Base-by-base conservation (phyloP, 106 monocot species). In the Narthecium ossifragum region DNA sequence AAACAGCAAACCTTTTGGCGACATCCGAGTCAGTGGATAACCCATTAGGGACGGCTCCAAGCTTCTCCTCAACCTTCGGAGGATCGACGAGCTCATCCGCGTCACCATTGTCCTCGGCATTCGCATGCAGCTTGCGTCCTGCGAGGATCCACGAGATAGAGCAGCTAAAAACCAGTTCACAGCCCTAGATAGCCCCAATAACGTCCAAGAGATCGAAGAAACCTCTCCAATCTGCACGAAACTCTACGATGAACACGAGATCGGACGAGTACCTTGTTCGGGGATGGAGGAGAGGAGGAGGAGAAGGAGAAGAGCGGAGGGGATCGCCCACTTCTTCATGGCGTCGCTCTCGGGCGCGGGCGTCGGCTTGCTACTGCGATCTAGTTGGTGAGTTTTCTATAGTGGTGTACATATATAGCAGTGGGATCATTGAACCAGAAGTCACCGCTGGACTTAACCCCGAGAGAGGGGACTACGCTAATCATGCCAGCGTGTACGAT, bases 51-150 rank as follows among this genome's bases (percentile, higher is more conserved):
- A 94, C 77, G 46, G 85, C 93, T 10, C 89, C 85, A 39, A 94
- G 54, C 80, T 83, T 94, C 70, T 94, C 93, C 64, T 94, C 93
- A 14, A 94, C 83, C 80, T 94, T 94, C 13, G 93, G 93, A n/a
- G 73, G 85, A 68, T 90, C 82, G 10, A 50, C 79, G 11, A 83
- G 62, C 58, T 75, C 82, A 26, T 86, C 93, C 6, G 66, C 27
- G 8, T 61, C 76, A 32, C 41, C 70, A 37, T 63, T 73, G 20
- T 80, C 83, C 58, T 85, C 89, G 1, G 89, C 93, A 70, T 80
- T 89, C 24, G 80, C 93, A 5, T 75, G 85, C 13, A 85, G 66
- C 45, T 79, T 79, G 34, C 74, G 75, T 24, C 57, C 93, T 93
- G 54, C 33, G 10, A 17, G 57, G 43, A 75, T 37, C 55, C 36